Base-by-base conservation (phyloP, 1,139 yeast genomes). In the Taphrina betulina region DNA sequence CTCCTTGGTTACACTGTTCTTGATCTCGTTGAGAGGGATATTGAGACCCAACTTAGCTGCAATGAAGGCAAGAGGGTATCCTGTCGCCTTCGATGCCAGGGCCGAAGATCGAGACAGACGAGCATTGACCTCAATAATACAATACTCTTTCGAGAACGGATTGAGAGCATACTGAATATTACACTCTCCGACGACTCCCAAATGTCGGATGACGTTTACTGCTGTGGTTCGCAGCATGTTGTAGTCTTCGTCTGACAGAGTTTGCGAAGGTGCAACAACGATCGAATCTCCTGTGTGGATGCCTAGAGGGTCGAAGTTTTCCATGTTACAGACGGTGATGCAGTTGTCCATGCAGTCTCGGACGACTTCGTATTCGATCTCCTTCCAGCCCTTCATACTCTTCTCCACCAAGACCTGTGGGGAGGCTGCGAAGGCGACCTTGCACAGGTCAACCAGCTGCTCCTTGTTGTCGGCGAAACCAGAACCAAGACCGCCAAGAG, bases 361-460 rank as follows among this genome's bases (percentile, higher is more conserved):
- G 60, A 92, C 98, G 72, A 92, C 98, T 75, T 92, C 98, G 71
- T 92, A 92, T 75, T 92, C 98, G 65, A 92, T 88, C 75, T 92
- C 98, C 72, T 92, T 92, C 98, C 98, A 92, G 63, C 98, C 98
- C 77, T 92, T 92, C 95, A 92, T 86, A 54, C 96, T 88, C 72
- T 82, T 82, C 78, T 92, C 98, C 61, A 92, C 95, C 65, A 92
- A 78, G 59, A 92, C 94, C 75, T 92, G 98, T 24, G 98, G 97
- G 56, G 96, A 85, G 20, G 95, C 81, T 57, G 97, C 95, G 71
- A 92, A 89, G 0, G 98, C 96, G 71, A 85, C 83, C 69, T 82
- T 80, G 76, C 96, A 88, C 64, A 92, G 77, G 44, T 81, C 92
- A 60, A 84, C 77, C 68, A 92, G 80, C 74, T 92, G 94, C 65